Base-by-base conservation (phyloP, 768 basidiomycete species). In the Austroboletus eburneus region DNA sequence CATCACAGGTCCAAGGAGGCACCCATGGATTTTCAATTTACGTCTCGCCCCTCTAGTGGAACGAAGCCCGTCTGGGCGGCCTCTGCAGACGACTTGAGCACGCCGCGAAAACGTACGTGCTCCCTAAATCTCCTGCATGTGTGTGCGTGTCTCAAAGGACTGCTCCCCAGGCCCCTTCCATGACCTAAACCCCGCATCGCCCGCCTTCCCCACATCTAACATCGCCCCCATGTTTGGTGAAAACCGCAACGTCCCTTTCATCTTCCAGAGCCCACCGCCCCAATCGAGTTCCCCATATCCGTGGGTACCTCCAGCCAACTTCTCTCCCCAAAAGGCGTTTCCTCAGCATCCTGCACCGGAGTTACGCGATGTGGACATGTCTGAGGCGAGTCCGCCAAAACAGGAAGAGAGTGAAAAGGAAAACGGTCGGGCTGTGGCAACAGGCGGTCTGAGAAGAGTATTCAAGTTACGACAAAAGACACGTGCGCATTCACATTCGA, bases 11-110 rank as follows among this genome's bases (percentile, higher is more conserved):
- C 84, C 12, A 87, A 72, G 40, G 90, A 91, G 61, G 86, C 84
- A 3, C 90, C 90, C 4, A 92, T 92, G 90, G 89, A 92, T 66
- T 92, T 82, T 66, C 81, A 91, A 62, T 91, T 83, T 71, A 91
- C 88, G 9, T 80, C 81, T 54, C 76, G 87, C 21, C 75, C 78
- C 14, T 76, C 63, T 50, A 72, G 61, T 45, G 62, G 66, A 30
- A 67, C 73, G 46, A 79, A 72, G 59, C 79, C 83, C 2, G 78
- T 74, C 3, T 87, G 85, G 86, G 77, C 75, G 21, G 16, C 60
- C 16, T 47, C 59, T 20, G 45, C 51, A 18, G 75, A 79, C 21
- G 75, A 78, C 40, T 59, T 72, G n/a, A 72, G 65, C 56, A 77
- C 80, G 21, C 77, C 82, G 27, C 72, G 74, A 58, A 89, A 89